Percentiles rank a stretch among this genome's conserved stretches.
phyloP scores from a whole-genome alignment of 345 rosid genomes.

The Citrus trifoliata region DNA sequence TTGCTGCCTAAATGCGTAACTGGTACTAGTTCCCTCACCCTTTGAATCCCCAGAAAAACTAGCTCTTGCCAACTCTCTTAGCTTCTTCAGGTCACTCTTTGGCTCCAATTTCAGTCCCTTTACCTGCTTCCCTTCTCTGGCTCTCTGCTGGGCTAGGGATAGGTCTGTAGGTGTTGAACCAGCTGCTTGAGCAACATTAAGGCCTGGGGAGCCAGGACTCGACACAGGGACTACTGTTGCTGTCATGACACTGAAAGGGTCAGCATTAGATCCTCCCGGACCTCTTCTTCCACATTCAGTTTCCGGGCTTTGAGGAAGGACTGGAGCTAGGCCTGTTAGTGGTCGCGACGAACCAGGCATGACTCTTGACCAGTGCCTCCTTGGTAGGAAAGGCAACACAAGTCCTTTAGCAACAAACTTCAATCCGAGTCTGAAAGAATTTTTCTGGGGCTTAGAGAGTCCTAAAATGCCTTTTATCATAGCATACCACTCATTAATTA shows the following conservation, averaged over 20 bases:
- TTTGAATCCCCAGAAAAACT: conserved; percentile 33
- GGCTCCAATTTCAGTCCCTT: conserved; percentile 22
- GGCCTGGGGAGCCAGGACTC: conserved; percentile 35
- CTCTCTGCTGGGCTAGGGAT: conserved; percentile 7
- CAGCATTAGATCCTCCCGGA: conserved; percentile 10
- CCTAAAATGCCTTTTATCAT: conserved; percentile 29
- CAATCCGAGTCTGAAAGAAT: conserved; percentile 35
- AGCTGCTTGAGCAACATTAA: conserved; percentile 5
- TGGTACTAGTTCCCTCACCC: conserved; percentile 23
- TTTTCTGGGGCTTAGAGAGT: conserved; percentile 31
- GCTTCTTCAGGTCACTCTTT: conserved; percentile 43
- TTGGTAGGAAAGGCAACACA: conserved; percentile 46
- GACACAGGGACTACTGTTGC: conserved; percentile 49
- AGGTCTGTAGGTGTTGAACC: conserved; percentile 10
- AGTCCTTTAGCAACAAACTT: conserved; percentile 42
- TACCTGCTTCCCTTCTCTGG: conserved; percentile 16
- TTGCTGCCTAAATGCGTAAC: conserved; percentile 14
- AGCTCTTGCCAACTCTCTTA: conserved; percentile 45
- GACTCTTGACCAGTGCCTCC: conserved; percentile 36
- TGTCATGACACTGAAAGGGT: conserved; percentile 30
- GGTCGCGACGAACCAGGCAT: conserved; percentile 25
- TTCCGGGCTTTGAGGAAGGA: conserved; percentile 33
- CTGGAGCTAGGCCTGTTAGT: conserved; percentile 30
- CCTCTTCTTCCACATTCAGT: conserved; percentile 15
- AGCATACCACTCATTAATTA: conserved; percentile 45